Evolutionary conservation across 768 basidiomycete species (phyloP).

Genomic region (Pleurotus eryngii): DNA sequence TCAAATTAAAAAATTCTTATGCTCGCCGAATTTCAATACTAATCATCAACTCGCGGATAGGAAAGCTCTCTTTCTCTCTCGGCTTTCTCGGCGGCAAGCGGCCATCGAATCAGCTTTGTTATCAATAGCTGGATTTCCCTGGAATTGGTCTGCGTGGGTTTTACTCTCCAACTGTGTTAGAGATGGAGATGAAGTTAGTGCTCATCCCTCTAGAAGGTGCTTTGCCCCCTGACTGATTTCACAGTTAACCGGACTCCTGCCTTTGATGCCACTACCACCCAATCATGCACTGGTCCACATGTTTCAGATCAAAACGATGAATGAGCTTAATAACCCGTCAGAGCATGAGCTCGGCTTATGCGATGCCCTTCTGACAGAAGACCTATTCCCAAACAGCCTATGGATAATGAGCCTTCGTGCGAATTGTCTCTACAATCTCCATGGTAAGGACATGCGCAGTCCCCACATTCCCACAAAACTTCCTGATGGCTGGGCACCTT

Average conservation of each 20-base stretch:
- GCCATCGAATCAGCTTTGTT: conserved; percentile 79
- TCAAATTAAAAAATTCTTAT: conserved; percentile 1
- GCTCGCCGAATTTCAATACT: conserved; percentile 1
- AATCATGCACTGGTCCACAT: conserved; percentile 51
- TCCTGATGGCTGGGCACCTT: conserved; percentile 4
- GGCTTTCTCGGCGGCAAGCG: conserved; percentile 76
- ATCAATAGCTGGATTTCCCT: conserved; percentile 76
- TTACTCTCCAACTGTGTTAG: conserved; percentile 76
- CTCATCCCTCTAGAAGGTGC: conserved; percentile 8
- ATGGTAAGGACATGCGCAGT: conserved; percentile 54
- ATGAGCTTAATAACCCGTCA: conserved; percentile 85
- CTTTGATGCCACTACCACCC: conserved; percentile 42
- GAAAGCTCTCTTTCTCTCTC: conserved; percentile 79
- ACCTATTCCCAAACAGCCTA: conserved; percentile 77
- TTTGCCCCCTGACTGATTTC: conserved; percentile 13
- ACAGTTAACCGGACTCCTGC: conserved; percentile 46
- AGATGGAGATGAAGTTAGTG: conserved; percentile 79
- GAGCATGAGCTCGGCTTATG: conserved; percentile 83
- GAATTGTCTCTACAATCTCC: conserved; percentile 83
- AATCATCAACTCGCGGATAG: conserved; percentile 34
- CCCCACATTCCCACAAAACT: background rate
- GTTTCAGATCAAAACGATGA: conserved; percentile 87
- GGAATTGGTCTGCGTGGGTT: conserved; percentile 95
- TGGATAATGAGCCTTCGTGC: conserved; percentile 88
- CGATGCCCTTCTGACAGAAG: conserved; percentile 65